These are phyloP conservation scores for Microthlaspi erraticum DNA, from an alignment of 345 rosid species.

Conservation along the genomic window DNA sequence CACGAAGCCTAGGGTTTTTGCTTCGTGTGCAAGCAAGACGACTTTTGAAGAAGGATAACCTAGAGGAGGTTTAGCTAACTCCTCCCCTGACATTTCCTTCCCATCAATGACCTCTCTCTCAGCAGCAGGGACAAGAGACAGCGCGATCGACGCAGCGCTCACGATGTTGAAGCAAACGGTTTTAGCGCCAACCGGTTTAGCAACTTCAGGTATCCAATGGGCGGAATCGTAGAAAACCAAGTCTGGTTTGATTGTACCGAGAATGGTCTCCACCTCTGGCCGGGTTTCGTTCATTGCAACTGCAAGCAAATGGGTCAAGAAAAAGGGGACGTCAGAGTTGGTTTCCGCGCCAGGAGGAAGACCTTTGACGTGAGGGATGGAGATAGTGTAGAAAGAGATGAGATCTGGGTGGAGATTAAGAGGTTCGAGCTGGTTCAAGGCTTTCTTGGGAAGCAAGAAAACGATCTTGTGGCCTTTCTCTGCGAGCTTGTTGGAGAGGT, in stretches of 20 bases:
- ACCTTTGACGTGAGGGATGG: conserved; percentile 58
- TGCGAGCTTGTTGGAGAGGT: conserved; percentile 62
- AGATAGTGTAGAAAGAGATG: conserved; percentile 52
- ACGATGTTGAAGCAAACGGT: conserved; percentile 55
- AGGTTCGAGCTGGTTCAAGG: conserved; percentile 42
- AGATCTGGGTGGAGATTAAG: conserved; percentile 53
- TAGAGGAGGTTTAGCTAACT: conserved; percentile 51
- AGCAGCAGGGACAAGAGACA: conserved; percentile 64
- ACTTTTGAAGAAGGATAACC: conserved; percentile 68
- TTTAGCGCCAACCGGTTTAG: conserved; percentile 60
- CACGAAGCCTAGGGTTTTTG: conserved; percentile 48
- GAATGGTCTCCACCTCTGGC: conserved; percentile 54
- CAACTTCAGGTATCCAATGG: conserved; percentile 63
- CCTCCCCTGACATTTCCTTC: conserved; percentile 49
- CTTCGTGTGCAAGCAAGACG: conserved; percentile 56
- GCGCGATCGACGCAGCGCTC: conserved; percentile 61
- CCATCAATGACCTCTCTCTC: conserved; percentile 45
- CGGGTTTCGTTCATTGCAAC: conserved; percentile 66
- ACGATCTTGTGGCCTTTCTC: conserved; percentile 50
- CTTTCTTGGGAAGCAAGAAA: conserved; percentile 55
- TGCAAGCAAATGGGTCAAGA: conserved; percentile 49
- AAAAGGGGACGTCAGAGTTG: conserved; percentile 67
- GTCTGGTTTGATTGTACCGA: conserved; percentile 48
- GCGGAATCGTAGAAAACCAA: conserved; percentile 60
- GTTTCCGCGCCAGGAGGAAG: conserved; percentile 79